phyloP scores from a whole-genome alignment of 441 rosid species.

The Populus tomentosa region DNA sequence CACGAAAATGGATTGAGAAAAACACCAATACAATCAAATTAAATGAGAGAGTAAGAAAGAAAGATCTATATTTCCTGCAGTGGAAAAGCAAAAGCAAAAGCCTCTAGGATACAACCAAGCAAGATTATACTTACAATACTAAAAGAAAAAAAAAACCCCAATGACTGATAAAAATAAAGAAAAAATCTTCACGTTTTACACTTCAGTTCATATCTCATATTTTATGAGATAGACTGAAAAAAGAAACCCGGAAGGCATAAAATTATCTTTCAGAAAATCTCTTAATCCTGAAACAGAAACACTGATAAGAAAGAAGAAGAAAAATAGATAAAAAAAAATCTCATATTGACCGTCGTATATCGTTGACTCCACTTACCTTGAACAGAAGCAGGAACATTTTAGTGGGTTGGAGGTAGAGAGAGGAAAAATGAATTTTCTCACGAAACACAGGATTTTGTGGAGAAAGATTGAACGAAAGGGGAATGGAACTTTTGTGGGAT shows the following conservation, averaged over 20 bases:
- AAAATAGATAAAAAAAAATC: neutral
- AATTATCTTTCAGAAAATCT: no score
- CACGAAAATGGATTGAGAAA: neutral
- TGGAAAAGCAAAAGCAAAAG: neutral
- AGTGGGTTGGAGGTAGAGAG: neutral
- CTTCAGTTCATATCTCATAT: neutral
- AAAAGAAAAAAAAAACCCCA: neutral
- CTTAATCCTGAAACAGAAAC: neutral
- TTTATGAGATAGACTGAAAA: neutral
- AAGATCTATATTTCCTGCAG: neutral
- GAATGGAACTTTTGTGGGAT: neutral
- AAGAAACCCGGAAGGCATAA: neutral
- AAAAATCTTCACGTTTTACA: neutral
- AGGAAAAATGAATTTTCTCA: neutral
- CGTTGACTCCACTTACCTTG: slow-evolving; percentile 6
- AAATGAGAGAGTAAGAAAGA: neutral
- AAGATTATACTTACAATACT: neutral
- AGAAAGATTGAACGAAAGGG: neutral
- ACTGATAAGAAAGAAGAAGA: neutral
- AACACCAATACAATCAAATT: neutral
- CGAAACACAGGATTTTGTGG: neutral
- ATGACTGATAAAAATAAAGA: neutral
- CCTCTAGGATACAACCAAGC: slow-evolving; percentile 6
- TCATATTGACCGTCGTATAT: neutral
- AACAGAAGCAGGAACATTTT: neutral